Conservation (phyloP, 139 green algal genomes). For the Zygnema circumcarinatum region DNA sequence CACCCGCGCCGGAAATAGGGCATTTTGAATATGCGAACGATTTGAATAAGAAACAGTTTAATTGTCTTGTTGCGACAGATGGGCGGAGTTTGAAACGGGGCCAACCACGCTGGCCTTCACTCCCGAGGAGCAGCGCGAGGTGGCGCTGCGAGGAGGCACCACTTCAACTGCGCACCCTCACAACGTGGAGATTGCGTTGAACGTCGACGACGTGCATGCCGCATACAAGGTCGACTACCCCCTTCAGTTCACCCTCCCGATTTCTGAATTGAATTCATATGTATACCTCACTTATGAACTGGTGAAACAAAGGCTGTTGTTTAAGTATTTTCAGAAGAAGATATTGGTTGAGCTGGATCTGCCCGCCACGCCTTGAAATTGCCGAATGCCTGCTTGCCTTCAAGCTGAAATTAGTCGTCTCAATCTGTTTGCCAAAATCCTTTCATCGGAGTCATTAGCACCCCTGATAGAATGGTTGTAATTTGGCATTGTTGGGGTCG, state of each 20-base stretch:
- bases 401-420: too few relatives aligned
- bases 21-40: too few relatives aligned
- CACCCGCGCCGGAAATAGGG: too few relatives aligned
- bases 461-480: too few relatives aligned
- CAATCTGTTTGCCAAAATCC: too few relatives aligned
- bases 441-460: too few relatives aligned
- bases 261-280: not conserved
- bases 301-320: not conserved
- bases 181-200: slow-evolving; percentile 53
- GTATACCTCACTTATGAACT: not conserved
- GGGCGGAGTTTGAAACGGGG: slow-evolving; percentile 45
- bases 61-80: slow-evolving; percentile 12
- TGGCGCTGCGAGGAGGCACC: slow-evolving; percentile 27
- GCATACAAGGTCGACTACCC: not conserved
- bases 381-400: too few relatives aligned
- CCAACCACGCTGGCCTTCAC: slow-evolving; percentile 49
- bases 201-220: slow-evolving; percentile 23
- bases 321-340: not conserved
- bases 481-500: too few relatives aligned
- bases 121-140: slow-evolving; percentile 41
- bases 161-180: not conserved
- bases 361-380: too few relatives aligned
- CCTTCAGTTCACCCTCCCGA: not conserved
- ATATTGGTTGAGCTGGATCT: too few relatives aligned
- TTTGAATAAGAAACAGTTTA: not conserved